Evolutionary conservation across 73 alveolate species (phyloP).

Genomic region (Paramecium sonneborni): DNA sequence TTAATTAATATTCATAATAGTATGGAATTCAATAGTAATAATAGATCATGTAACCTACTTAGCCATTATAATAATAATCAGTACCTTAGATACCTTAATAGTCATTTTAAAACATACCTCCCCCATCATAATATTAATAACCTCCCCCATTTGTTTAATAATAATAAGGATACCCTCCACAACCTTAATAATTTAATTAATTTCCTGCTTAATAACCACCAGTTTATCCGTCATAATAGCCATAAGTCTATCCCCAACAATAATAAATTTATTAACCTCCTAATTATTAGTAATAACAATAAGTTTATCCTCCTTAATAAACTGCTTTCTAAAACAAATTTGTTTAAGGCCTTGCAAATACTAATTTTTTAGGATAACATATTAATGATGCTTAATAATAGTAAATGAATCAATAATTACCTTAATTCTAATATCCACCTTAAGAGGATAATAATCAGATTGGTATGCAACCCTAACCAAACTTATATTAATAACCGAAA

Average conservation of each 20-base stretch:
- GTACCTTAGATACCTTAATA: neutral
- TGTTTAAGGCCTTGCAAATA: neutral
- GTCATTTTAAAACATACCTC: neutral
- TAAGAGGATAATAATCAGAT: neutral
- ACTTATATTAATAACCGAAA: neutral
- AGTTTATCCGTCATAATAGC: neutral
- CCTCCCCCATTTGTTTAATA: neutral
- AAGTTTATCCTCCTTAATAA: neutral
- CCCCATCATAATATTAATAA: neutral
- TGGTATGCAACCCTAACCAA: neutral
- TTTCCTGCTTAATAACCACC: neutral
- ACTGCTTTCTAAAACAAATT: neutral
- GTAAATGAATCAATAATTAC: neutral
- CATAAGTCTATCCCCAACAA: neutral
- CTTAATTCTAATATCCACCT: conserved; percentile 4
- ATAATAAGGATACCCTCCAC: neutral
- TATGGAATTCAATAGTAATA: neutral
- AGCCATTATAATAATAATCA: neutral
- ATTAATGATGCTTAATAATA: conserved; percentile 3
- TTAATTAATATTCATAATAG: neutral
- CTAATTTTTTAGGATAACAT: neutral
- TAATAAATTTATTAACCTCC: neutral
- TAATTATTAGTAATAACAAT: neutral
- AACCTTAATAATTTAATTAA: neutral
- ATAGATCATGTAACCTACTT: neutral